Evolutionary conservation across 148 eudicot genomes (phyloP).

Genomic region (Camellia sinensis): DNA sequence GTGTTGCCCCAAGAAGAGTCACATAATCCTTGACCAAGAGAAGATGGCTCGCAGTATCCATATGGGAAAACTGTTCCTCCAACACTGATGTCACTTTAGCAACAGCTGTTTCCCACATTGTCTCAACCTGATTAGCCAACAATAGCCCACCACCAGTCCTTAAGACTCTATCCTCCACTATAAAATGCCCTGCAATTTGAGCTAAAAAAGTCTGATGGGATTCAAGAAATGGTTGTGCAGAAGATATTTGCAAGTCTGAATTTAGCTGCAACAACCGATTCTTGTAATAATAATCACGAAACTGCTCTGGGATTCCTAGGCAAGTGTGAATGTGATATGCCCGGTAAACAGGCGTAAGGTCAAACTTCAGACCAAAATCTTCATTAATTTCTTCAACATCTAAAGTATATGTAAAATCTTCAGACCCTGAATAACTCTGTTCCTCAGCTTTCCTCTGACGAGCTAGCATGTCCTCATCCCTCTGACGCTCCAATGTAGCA

Average conservation of each 20-base stretch:
- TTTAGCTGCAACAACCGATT: slow-evolving; percentile 78
- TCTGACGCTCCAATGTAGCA: slow-evolving; percentile 62
- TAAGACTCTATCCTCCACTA: slow-evolving; percentile 87
- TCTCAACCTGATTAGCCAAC: slow-evolving; percentile 70
- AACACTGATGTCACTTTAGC: slow-evolving; percentile 57
- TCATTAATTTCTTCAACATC: slow-evolving; percentile 79
- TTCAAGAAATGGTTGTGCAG: slow-evolving; percentile 68
- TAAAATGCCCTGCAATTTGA: slow-evolving; percentile 77
- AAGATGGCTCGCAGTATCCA: slow-evolving; percentile 65
- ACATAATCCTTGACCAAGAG: slow-evolving; percentile 79
- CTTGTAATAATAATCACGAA: slow-evolving; percentile 88
- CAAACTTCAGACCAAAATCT: slow-evolving; percentile 65
- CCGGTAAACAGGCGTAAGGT: slow-evolving; percentile 82
- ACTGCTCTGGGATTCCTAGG: slow-evolving; percentile 64
- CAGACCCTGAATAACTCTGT: slow-evolving; percentile 48
- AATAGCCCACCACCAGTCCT: slow-evolving; percentile 87
- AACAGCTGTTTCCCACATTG: slow-evolving; percentile 89
- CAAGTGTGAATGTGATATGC: slow-evolving; percentile 81
- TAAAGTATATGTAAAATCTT: slow-evolving; percentile 56
- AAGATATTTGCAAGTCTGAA: slow-evolving; percentile 81
- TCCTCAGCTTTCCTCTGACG: slow-evolving; percentile 84
- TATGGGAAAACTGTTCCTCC: slow-evolving; percentile 66
- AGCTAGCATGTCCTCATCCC: slow-evolving; percentile 71
- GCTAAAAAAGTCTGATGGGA: slow-evolving; percentile 76
- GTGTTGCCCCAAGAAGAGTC: slow-evolving; percentile 81